A percentile compares a stretch with the other conserved stretches of the same genome.
These are phyloP conservation scores for Penicillium nordicum DNA, from an alignment of 2,329 filamentous ascomycete species.

Conservation along the genomic window DNA sequence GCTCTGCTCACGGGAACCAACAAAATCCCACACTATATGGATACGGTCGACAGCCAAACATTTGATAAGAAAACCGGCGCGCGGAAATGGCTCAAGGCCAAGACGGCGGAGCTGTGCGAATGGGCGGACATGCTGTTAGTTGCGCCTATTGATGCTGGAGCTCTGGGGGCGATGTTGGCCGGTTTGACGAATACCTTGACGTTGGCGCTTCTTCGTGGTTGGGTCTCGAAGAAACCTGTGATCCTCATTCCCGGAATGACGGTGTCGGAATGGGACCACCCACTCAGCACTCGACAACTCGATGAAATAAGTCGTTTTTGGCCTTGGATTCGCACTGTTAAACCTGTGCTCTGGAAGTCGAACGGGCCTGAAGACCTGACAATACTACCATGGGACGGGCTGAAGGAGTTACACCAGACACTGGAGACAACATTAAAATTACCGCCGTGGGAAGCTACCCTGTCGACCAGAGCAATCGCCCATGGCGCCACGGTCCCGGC, in stretches of 20 bases:
- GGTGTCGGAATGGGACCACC: constrained; percentile 82
- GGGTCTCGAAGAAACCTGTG: constrained; percentile 82
- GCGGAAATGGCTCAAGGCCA: constrained; percentile 42
- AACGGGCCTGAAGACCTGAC: constrained; percentile 53
- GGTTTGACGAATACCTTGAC: constrained; percentile 78
- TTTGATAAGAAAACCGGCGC: constrained; percentile 39
- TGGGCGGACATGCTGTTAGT: constrained; percentile 88
- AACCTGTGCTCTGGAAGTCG: constrained; percentile 80
- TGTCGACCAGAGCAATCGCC: constrained; percentile 12
- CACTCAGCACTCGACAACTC: constrained; percentile 81
- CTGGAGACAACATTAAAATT: constrained; percentile 32
- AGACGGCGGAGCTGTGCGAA: constrained; percentile 63
- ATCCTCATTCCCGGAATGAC: constrained; percentile 87
- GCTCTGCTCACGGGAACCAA: constrained; percentile 37
- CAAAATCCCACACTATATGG: constrained; percentile 41
- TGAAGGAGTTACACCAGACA: constrained; percentile 31
- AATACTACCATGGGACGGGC: constrained; percentile 51
- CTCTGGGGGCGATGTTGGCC: constrained; percentile 80
- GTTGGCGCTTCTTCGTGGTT: constrained; percentile 75
- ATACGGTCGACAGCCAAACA: constrained; percentile 39
- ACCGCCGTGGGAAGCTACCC: constrained; percentile 16
- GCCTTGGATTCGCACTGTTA: constrained; percentile 80
- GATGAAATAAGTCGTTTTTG: constrained; percentile 78
- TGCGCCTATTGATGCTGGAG: constrained; percentile 79
- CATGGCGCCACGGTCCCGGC: constrained; percentile 7